Conservation (phyloP, 805 yeast genomes). For the Suhomyces faveliae region DNA sequence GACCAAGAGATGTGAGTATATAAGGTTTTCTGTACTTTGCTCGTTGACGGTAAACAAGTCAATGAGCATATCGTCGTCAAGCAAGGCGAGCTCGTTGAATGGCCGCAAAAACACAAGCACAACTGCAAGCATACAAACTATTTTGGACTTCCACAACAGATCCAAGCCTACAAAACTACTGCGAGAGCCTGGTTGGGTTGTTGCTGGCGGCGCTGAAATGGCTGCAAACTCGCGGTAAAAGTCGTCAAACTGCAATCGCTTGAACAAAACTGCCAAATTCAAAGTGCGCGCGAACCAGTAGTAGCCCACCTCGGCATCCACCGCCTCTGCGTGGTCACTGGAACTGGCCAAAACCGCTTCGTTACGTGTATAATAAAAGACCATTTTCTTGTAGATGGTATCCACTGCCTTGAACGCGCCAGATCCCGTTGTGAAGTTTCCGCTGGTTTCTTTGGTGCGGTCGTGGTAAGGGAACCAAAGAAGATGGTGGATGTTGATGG, state of each 20-base stretch:
- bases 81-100: constrained; percentile 25
- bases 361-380: constrained; percentile 23
- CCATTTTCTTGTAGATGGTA: constrained; percentile 21
- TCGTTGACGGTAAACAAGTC: constrained; percentile 18
- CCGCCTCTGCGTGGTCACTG: not conserved
- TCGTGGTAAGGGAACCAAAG: constrained; percentile 20
- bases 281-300: constrained; percentile 23
- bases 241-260: constrained; percentile 23
- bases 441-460: not conserved
- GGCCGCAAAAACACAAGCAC: constrained; percentile 28
- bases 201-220: not conserved
- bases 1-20: constrained; percentile 20
- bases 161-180: constrained; percentile 2
- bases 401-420: constrained; percentile 10
- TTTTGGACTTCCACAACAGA: constrained; percentile 15
- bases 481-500: constrained; percentile 19
- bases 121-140: constrained; percentile 24
- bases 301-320: constrained; percentile 19
- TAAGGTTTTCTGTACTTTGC: constrained; percentile 12
- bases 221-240: constrained; percentile 23
- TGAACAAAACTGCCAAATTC: constrained; percentile 23
- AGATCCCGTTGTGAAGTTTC: not conserved
- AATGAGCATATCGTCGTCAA: constrained; percentile 21
- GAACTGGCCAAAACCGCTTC: constrained; percentile 12
- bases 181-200: not conserved